Evolutionary conservation across 2,329 filamentous ascomycete genomes (phyloP).

Genomic region (Mollisiaceae sp.): DNA sequence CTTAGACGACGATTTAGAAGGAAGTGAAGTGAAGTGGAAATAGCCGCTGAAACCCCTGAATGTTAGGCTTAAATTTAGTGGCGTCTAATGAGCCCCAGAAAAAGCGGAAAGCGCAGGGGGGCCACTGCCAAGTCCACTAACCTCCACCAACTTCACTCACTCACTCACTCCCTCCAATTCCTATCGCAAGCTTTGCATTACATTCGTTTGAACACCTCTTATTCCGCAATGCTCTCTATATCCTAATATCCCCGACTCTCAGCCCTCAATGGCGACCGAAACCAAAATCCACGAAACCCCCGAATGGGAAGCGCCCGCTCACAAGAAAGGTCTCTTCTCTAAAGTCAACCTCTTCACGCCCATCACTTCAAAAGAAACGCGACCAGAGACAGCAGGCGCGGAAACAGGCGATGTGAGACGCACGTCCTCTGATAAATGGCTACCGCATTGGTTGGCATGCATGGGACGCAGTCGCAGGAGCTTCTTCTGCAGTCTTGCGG

Average conservation of each 20-base stretch:
- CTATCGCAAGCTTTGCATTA: constrained; percentile 21
- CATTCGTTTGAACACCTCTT: constrained; percentile 25
- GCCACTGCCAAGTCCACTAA: background rate
- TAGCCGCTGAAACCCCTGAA: constrained; percentile 1
- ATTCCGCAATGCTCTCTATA: constrained; percentile 13
- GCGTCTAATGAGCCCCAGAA: background rate
- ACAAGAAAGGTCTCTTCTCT: constrained; percentile 27
- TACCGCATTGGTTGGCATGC: constrained; percentile 20
- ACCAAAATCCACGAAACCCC: constrained; percentile 31
- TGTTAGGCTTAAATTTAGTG: constrained; percentile 7
- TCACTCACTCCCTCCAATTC: background rate
- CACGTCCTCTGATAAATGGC: constrained; percentile 19
- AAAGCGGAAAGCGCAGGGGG: background rate
- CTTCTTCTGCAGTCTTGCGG: constrained; percentile 23
- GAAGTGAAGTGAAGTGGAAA: constrained; percentile 2
- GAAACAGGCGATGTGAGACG: constrained; percentile 19
- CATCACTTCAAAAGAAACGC: background rate
- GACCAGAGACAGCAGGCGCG: constrained; percentile 14
- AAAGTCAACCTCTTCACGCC: constrained; percentile 15
- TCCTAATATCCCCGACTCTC: constrained; percentile 5
- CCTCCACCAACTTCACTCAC: background rate
- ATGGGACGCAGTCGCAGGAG: constrained; percentile 25
- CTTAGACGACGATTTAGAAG: background rate
- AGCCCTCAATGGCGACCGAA: constrained; percentile 20
- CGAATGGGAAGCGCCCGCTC: constrained; percentile 36